These are phyloP conservation scores for Dactylellina parvicollis DNA, from an alignment of 2,329 filamentous ascomycete species.

Conservation along the genomic window DNA sequence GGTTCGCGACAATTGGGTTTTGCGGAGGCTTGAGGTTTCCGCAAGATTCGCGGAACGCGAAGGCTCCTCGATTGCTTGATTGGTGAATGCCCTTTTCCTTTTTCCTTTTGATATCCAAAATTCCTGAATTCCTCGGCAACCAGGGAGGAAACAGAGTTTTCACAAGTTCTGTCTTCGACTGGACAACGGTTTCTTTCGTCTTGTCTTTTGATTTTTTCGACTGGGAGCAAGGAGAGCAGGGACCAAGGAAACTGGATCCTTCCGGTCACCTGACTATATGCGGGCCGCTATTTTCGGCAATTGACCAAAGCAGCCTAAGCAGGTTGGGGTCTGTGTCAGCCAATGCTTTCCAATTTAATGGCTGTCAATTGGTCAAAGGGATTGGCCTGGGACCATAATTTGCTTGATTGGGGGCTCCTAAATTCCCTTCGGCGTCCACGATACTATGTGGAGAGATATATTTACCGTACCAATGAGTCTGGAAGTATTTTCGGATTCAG, in stretches of 20 bases:
- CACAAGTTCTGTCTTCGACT: too few relatives aligned
- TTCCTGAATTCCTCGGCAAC: not conserved
- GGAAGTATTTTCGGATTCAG: not conserved
- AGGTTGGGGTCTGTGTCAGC: not conserved
- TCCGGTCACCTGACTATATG: slow-evolving; percentile 37
- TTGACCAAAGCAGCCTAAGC: slow-evolving; percentile 13
- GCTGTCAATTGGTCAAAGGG: not conserved
- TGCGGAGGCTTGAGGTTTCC: slow-evolving; percentile 9
- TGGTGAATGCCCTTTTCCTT: not conserved
- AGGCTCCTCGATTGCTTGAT: not conserved
- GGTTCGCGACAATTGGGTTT: not conserved
- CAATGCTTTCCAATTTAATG: not conserved
- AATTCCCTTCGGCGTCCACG: slow-evolving; percentile 17
- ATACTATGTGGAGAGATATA: slow-evolving; percentile 4
- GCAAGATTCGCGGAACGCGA: slow-evolving; percentile 12
- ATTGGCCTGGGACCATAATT: not conserved
- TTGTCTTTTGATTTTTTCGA: too few relatives aligned
- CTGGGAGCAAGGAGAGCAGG: not conserved
- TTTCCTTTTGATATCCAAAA: not conserved
- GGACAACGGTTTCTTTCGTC: not conserved
- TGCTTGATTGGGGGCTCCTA: slow-evolving; percentile 8
- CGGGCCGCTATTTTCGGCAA: slow-evolving; percentile 16
- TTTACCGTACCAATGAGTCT: not conserved
- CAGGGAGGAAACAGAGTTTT: too few relatives aligned
- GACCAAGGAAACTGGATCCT: slow-evolving; percentile 41